Evolutionary conservation across 345 rosid species (phyloP), one percentile per base, ranked within the genome.

Genomic region (Turnera subulata): DNA sequence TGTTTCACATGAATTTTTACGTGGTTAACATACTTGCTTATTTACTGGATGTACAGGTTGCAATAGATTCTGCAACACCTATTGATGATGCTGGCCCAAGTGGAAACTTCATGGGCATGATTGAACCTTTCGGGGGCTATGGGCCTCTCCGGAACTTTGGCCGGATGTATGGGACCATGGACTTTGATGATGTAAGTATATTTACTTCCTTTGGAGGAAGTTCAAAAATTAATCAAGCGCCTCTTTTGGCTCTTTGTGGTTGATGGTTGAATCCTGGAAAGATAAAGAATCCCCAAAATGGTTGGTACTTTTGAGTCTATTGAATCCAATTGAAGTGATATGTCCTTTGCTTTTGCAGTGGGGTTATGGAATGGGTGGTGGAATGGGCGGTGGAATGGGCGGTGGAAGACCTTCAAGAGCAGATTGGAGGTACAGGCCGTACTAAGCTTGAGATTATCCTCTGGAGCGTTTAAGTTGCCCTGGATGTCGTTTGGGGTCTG

Each of bases 41-140:
- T 49, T 20, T 20, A 12, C 22, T 23, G 7, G 21, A 22, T 67
- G 25, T 56, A 25, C 78, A 93, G 99, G 94, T 93, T 57, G 99
- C 96, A 23, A 93, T 89, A 69, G 99, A 93, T 84, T 83, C 96
- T 14, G 99, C 99, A 38, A 78, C 97, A 14, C 99, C 99, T 52
- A 71, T 89, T 61, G 94, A 83, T 47, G 96, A 93, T 67, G 86
- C 82, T 64, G 85, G 88, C 58, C 80, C 86, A 16, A 84, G 90
- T 53, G 82, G 63, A 54, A 63, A 65, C 63, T 72, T 79, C 76
- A 63, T 87, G 80, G 48, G 62, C 37, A 38, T 59, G 62, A 70
- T 79, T 44, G 88, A 70, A 25, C 53, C 89, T n/a, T 85, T 79
- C 45, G 86, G 94, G 53, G 88, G 83, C 23, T 89, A 81, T 68